phyloP scores from a whole-genome alignment of 1,284 basidiomycete species.

The Cutaneotrichosporon cavernicola region DNA sequence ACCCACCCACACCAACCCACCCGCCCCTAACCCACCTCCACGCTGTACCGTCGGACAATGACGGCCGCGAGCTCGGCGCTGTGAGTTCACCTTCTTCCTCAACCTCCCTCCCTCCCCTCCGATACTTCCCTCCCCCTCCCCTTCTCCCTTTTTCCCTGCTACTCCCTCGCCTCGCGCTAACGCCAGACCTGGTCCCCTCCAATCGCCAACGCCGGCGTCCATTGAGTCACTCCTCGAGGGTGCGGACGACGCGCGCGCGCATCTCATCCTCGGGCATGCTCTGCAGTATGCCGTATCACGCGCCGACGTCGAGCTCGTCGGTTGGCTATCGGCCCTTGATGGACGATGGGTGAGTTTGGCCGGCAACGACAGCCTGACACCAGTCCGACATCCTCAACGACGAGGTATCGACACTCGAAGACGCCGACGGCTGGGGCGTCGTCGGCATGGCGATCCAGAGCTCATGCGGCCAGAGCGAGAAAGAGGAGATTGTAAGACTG shows the following conservation, averaged over 20 bases:
- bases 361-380: neutral
- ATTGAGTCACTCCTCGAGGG: slow-evolving; percentile 7
- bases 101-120: neutral
- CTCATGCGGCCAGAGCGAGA: slow-evolving; percentile 68
- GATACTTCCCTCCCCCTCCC: too few relatives aligned
- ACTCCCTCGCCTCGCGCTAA: neutral
- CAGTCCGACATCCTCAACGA: slow-evolving; percentile 41
- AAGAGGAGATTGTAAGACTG: slow-evolving; percentile 80
- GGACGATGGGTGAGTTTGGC: slow-evolving; percentile 37
- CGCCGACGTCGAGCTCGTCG: slow-evolving; percentile 42
- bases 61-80: slow-evolving; percentile 1
- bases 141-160: too few relatives aligned
- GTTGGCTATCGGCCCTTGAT: slow-evolving; percentile 37
- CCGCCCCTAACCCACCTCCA: too few relatives aligned
- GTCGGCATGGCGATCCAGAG: slow-evolving; percentile 77
- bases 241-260: neutral
- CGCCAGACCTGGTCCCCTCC: slow-evolving; percentile 11
- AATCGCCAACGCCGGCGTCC: slow-evolving; percentile 10
- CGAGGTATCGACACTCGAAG: slow-evolving; percentile 55
- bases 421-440: slow-evolving; percentile 78
- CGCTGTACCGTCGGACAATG: neutral
- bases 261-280: slow-evolving; percentile 40
- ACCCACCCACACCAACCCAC: too few relatives aligned
- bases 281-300: slow-evolving; percentile 40
- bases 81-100: neutral